These are phyloP conservation scores for Yarrowia sp. DNA, from an alignment of 805 yeast genomes.

Conservation along the genomic window DNA sequence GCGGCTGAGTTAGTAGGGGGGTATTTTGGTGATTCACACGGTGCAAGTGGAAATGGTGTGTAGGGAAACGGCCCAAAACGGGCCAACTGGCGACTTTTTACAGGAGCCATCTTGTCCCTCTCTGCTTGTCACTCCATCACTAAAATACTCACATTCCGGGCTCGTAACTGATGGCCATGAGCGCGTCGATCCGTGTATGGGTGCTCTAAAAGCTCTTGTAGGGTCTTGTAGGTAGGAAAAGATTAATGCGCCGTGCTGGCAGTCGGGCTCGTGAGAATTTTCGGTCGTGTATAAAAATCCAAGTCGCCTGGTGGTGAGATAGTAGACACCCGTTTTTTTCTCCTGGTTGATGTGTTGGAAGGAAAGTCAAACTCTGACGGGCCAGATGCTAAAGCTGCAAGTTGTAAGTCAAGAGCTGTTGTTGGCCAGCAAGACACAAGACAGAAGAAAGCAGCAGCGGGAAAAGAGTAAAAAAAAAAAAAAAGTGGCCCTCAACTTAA, in stretches of 20 bases:
- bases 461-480: not conserved
- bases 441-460: constrained; percentile 9
- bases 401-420: not conserved
- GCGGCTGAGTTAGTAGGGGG: constrained; percentile 47
- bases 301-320: not conserved
- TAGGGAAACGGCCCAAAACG: too few relatives aligned
- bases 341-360: constrained; percentile 37
- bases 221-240: too few relatives aligned
- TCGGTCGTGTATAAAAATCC: too few relatives aligned
- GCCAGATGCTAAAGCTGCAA: constrained; percentile 19
- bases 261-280: too few relatives aligned
- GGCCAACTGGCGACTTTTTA: too few relatives aligned
- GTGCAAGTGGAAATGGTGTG: not conserved
- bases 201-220: too few relatives aligned
- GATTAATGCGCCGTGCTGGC: too few relatives aligned
- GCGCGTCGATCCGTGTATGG: constrained; percentile 35
- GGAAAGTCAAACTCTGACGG: constrained; percentile 31
- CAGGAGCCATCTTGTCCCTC: too few relatives aligned
- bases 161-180: constrained; percentile 56
- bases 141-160: constrained; percentile 59
- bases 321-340: constrained; percentile 20
- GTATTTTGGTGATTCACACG: constrained; percentile 1
- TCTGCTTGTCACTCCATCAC: too few relatives aligned
- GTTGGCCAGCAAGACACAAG: constrained; percentile 5
- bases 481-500: too few relatives aligned